Conservation (phyloP, 2,329 filamentous ascomycete genomes). For the Drechslera avenae region DNA sequence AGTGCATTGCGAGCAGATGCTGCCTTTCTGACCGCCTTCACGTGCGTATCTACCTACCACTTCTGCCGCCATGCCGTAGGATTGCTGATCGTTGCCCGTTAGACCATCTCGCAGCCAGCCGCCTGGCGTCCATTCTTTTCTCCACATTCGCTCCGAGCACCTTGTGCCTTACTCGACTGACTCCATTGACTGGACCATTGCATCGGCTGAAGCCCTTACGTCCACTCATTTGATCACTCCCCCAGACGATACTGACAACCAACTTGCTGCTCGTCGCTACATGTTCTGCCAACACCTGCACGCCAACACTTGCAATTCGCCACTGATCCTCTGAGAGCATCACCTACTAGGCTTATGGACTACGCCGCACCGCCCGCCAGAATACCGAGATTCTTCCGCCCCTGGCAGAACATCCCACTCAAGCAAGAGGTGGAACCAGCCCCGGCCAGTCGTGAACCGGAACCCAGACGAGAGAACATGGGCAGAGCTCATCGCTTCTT, state of each 20-base stretch:
- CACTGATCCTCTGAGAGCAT: conserved; percentile 29
- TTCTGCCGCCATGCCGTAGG: conserved; percentile 12
- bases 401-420: conserved; percentile 18
- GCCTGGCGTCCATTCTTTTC: conserved; percentile 51
- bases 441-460: conserved; percentile 15
- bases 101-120: conserved; percentile 43
- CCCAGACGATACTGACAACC: conserved; percentile 11
- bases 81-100: conserved; percentile 32
- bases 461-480: conserved; percentile 34
- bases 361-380: conserved; percentile 21
- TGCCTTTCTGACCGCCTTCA: conserved; percentile 36
- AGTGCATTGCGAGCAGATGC: conserved; percentile 37
- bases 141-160: conserved; percentile 38
- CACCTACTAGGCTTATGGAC: conserved; percentile 38
- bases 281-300: conserved; percentile 31
- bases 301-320: conserved; percentile 21
- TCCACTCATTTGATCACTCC: conserved; percentile 38
- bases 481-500: conserved; percentile 40
- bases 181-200: conserved; percentile 47
- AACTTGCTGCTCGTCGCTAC: conserved; percentile 37
- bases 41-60: conserved; percentile 29
- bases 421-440: conserved; percentile 17
- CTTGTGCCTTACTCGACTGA: conserved; percentile 7
- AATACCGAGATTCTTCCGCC: conserved; percentile 35
- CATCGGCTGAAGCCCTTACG: conserved; percentile 32